Percentiles rank a stretch among this genome's conserved stretches.
Conservation (phyloP, 768 basidiomycete species). For the Phylloporus sp. region DNA sequence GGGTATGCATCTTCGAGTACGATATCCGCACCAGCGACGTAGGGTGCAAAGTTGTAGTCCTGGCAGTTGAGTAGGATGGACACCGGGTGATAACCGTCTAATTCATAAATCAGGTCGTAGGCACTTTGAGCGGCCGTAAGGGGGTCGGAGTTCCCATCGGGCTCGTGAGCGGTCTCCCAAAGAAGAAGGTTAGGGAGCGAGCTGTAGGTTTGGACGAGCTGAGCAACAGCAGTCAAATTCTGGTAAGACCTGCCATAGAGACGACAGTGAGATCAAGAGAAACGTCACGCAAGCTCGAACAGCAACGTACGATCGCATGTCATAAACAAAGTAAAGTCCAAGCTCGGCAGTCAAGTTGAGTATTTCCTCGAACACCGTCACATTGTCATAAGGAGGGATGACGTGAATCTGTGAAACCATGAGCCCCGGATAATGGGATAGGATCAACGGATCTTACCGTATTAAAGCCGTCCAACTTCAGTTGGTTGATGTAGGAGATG, state of each 20-base stretch:
- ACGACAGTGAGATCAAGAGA: neutral
- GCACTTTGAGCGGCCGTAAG: slow-evolving; percentile 15
- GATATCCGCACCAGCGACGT: slow-evolving; percentile 63
- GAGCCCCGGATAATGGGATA: slow-evolving; percentile 13
- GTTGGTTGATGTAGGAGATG: slow-evolving; percentile 46
- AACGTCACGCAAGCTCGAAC: neutral
- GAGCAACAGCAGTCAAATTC: slow-evolving; percentile 56
- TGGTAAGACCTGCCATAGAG: slow-evolving; percentile 44
- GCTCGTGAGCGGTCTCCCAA: slow-evolving; percentile 74
- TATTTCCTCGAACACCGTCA: slow-evolving; percentile 33
- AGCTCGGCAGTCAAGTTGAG: slow-evolving; percentile 15
- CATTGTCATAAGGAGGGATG: slow-evolving; percentile 60
- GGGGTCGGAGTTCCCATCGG: slow-evolving; percentile 66
- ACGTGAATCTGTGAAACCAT: slow-evolving; percentile 58
- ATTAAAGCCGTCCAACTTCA: slow-evolving; percentile 53
- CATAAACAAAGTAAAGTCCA: slow-evolving; percentile 66
- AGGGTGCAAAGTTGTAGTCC: slow-evolving; percentile 60
- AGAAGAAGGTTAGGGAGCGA: slow-evolving; percentile 62
- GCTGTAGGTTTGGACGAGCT: slow-evolving; percentile 62
- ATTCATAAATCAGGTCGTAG: slow-evolving; percentile 43
- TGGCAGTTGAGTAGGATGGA: slow-evolving; percentile 52
- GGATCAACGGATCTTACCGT: slow-evolving; percentile 10
- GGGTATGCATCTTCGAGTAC: slow-evolving; percentile 47
- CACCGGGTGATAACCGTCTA: slow-evolving; percentile 58
- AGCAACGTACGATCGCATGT: slow-evolving; percentile 57